phyloP scores from a whole-genome alignment of 345 rosid species.

The Pistacia integerrima region DNA sequence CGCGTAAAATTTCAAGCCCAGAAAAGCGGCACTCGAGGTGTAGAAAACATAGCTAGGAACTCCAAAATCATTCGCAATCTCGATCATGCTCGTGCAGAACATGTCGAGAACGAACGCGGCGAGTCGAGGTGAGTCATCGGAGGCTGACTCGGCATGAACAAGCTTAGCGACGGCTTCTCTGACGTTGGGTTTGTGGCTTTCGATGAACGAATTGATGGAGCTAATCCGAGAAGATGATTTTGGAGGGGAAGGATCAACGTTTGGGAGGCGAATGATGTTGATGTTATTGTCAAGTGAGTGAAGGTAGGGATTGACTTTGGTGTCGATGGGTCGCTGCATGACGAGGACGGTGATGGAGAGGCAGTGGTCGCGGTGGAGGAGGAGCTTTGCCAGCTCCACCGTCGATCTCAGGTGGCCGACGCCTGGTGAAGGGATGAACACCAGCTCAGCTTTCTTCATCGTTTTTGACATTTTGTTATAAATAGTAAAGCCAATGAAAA shows the following conservation, averaged over 20 bases:
- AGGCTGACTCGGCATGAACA: not conserved
- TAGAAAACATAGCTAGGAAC: not conserved
- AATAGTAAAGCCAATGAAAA: not conserved
- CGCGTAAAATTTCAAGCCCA: slow-evolving; percentile 27
- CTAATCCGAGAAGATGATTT: not conserved
- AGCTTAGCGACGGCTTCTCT: not conserved
- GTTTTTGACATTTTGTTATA: too few relatives aligned
- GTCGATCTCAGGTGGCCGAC: slow-evolving; percentile 11
- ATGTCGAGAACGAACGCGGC: not conserved
- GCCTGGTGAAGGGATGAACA: slow-evolving; percentile 19
- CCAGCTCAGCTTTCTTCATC: not conserved
- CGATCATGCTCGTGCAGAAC: not conserved
- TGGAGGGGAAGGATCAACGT: not conserved
- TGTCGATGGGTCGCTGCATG: not conserved
- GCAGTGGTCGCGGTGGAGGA: slow-evolving; percentile 6
- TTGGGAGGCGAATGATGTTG: not conserved
- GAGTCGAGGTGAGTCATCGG: not conserved
- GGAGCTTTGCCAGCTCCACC: slow-evolving; percentile 16
- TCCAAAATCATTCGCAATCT: not conserved
- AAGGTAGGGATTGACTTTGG: not conserved
- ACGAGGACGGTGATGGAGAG: slow-evolving; percentile 4
- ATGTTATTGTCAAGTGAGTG: not conserved
- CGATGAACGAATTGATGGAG: not conserved
- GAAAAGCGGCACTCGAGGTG: slow-evolving; percentile 2
- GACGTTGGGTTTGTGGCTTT: not conserved